Evolutionary conservation across 305 asterid species (phyloP).

Genomic region (Fraxinus xanthoxyloides): DNA sequence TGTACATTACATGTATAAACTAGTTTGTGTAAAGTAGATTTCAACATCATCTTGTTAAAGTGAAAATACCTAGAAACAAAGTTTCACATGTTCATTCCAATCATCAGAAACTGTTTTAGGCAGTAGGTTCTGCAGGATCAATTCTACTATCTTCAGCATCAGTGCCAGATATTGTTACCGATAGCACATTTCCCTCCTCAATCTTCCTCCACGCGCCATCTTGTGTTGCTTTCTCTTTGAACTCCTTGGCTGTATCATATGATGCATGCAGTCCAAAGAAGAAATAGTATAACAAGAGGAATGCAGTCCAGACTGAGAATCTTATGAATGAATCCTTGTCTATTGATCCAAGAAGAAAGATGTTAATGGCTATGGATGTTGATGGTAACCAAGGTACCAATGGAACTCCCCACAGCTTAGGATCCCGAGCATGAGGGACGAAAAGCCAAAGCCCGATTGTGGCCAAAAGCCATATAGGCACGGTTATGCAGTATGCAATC

Average conservation of each 20-base stretch:
- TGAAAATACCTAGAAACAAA: neutral
- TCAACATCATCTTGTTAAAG: neutral
- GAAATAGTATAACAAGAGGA: slow-evolving; percentile 50
- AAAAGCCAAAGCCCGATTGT: slow-evolving; percentile 39
- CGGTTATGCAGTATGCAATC: slow-evolving; percentile 50
- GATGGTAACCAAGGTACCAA: slow-evolving; percentile 80
- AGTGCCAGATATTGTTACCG: slow-evolving; percentile 11
- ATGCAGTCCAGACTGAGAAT: slow-evolving; percentile 45
- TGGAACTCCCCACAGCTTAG: slow-evolving; percentile 71
- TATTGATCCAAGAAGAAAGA: slow-evolving; percentile 67
- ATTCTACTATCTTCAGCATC: neutral
- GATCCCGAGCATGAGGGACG: slow-evolving; percentile 57
- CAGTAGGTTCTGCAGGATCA: neutral
- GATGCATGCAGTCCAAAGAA: slow-evolving; percentile 72
- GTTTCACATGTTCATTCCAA: slow-evolving; percentile 6
- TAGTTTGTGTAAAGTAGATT: neutral
- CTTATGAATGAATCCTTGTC: slow-evolving; percentile 48
- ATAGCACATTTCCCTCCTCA: slow-evolving; percentile 39
- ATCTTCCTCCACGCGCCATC: slow-evolving; percentile 21
- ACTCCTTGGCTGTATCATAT: slow-evolving; percentile 57
- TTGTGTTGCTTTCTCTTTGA: slow-evolving; percentile 20
- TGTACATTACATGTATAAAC: neutral
- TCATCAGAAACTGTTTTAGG: neutral
- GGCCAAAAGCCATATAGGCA: slow-evolving; percentile 48
- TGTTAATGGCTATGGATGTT: slow-evolving; percentile 56